Evolutionary conservation across 1,284 basidiomycete genomes (phyloP), one percentile per base, ranked within the genome.

Genomic region (Ganoderma meredithae): DNA sequence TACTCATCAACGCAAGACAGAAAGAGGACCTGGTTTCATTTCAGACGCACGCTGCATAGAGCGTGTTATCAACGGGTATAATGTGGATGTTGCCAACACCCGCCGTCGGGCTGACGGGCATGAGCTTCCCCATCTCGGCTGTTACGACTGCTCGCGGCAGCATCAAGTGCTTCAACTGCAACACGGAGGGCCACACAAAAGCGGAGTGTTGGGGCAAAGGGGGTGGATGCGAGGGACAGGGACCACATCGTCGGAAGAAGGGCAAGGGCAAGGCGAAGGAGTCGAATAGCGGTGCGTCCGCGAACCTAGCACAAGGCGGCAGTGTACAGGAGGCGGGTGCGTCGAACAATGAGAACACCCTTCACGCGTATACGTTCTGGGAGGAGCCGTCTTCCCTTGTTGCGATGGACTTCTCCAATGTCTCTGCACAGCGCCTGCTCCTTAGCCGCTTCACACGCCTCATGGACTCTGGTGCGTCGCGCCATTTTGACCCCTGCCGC

Each of bases 201-300:
- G 49, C 53, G 25, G 65, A 69, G 56, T 74, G 73, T 60, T 74
- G 67, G 64, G 65, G 70, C 31, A 70, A 70, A 59, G 73, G 73
- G 13, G 70, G 73, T 43, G 73, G 69, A 19, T 17, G 41, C 41
- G 17, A 43, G 17, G 41, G 41, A 13, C 41, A 43, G 41, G 41
- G 41, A 43, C 41, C 17, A 17, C 17, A 17, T 17, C 17, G 41
- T 43, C 41, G 33, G 66, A 66, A 52, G 73, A 74, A 59, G 70
- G 72, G 33, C 4, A 36, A 36, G 8, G 33, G 36, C 2, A 43
- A 43, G 41, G 41, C 15, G 6, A 43, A 17, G 41, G 41, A 43
- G 6, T 41, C 40, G 2, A 41, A 43, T 17, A 17, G 41, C 41
- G 15, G 41, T 43, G 15, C 15, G 17, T 43, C 41, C 41, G 41